Percentiles rank a stretch among this genome's conserved stretches.
Evolutionary conservation across 2,329 filamentous ascomycete genomes (phyloP).

Genomic region (Didymella segeticola): DNA sequence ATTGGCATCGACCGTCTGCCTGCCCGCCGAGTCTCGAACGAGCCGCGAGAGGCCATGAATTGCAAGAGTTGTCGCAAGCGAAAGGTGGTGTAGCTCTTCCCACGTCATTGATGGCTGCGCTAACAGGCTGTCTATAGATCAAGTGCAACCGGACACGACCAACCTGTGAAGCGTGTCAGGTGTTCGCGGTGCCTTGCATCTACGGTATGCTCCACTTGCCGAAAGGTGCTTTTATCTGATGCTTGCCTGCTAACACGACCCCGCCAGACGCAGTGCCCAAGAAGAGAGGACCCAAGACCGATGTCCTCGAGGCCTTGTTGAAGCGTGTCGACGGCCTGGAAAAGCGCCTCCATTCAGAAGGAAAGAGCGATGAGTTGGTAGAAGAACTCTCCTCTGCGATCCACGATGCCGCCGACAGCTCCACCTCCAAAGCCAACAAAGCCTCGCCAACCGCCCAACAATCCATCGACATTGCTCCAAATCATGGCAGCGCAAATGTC

Average conservation of each 20-base stretch:
- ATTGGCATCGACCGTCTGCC: constrained; percentile 82
- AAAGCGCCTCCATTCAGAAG: constrained; percentile 71
- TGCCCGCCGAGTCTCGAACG: constrained; percentile 71
- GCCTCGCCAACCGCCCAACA: constrained; percentile 30
- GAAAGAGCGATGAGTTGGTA: constrained; percentile 52
- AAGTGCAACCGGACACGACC: constrained; percentile 88
- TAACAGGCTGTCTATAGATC: constrained; percentile 64
- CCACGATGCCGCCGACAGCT: constrained; percentile 33
- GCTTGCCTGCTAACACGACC: constrained; percentile 28
- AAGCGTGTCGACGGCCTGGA: constrained; percentile 87
- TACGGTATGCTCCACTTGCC: constrained; percentile 67
- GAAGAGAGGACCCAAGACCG: constrained; percentile 88
- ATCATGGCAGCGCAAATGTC: constrained; percentile 30
- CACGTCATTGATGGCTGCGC: constrained; percentile 4
- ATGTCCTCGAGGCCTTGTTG: constrained; percentile 82
- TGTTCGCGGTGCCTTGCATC: constrained; percentile 86
- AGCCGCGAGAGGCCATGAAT: constrained; percentile 90
- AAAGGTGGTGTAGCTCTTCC: constrained; percentile 66
- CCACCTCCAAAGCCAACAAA: constrained; percentile 30
- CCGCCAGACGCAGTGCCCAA: constrained; percentile 81
- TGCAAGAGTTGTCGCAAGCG: constrained; percentile 93
- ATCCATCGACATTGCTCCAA: constrained; percentile 36
- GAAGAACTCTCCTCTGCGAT: constrained; percentile 32
- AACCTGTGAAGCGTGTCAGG: constrained; percentile 85
- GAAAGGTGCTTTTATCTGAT: constrained; percentile 7